These are phyloP conservation scores for Rhizopus sp. DNA, from an alignment of 371 early-diverging fungal species.

Conservation along the genomic window DNA sequence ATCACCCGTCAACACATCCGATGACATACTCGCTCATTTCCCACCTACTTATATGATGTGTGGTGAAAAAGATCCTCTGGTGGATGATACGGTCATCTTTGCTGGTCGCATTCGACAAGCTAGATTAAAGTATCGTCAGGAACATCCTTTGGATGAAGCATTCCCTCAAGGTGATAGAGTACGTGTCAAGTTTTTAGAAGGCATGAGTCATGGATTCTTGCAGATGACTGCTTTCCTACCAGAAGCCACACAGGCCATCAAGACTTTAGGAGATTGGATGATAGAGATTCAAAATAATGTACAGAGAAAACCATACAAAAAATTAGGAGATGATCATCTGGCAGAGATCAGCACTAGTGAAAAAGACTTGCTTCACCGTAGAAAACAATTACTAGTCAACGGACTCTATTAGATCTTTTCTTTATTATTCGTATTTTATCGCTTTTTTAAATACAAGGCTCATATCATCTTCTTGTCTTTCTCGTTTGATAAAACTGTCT, in stretches of 20 bases:
- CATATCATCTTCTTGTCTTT: constrained; percentile 3
- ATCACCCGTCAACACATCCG: constrained; percentile 89
- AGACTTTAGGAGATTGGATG: constrained; percentile 74
- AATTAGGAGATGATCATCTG: constrained; percentile 27
- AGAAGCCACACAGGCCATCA: constrained; percentile 73
- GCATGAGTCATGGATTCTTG: constrained; percentile 92
- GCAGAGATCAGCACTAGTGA: constrained; percentile 42
- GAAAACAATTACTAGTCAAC: constrained; percentile 39
- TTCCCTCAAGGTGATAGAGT: constrained; percentile 30
- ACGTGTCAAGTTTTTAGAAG: constrained; percentile 75
- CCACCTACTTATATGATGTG: constrained; percentile 89
- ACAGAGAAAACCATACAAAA: not conserved
- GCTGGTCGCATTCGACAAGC: constrained; percentile 88
- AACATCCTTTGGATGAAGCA: constrained; percentile 28
- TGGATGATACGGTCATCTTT: constrained; percentile 94
- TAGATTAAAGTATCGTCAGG: constrained; percentile 41
- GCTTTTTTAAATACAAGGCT: constrained; percentile 1
- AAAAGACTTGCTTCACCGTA: constrained; percentile 48
- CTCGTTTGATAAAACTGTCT: not conserved
- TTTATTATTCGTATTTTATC: constrained; percentile 1
- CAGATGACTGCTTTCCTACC: constrained; percentile 89
- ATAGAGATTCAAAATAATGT: constrained; percentile 23
- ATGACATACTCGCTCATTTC: constrained; percentile 84
- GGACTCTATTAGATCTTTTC: constrained; percentile 27
- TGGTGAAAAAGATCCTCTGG: constrained; percentile 95